These are phyloP conservation scores for Populus hybrid DNA, from an alignment of 441 rosid genomes.

Conservation along the genomic window DNA sequence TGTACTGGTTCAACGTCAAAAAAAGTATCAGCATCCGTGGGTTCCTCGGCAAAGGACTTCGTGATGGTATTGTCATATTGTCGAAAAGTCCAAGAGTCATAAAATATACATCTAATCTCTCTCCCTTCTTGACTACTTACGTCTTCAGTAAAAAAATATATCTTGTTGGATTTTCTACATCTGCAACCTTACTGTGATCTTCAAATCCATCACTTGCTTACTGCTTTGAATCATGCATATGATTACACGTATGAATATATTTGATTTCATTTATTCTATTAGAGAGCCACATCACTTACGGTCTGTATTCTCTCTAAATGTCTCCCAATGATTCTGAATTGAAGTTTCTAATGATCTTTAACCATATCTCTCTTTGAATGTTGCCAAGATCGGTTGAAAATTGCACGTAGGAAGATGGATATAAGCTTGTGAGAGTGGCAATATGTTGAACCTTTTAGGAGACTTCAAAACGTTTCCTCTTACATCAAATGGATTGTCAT, in stretches of 20 bases:
- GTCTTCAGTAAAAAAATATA: neutral
- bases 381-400: neutral
- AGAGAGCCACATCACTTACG: neutral
- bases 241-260: slow-evolving; percentile 3
- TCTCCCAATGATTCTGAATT: neutral
- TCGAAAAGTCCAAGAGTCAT: slow-evolving; percentile 38
- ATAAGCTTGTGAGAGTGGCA: neutral
- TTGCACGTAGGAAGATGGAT: neutral
- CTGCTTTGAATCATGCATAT: neutral
- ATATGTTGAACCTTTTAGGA: neutral
- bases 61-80: slow-evolving; percentile 67
- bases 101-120: neutral
- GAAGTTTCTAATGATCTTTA: neutral
- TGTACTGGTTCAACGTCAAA: slow-evolving; percentile 41
- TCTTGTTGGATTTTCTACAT: neutral
- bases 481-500: too few relatives aligned
- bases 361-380: neutral
- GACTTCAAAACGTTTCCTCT: neutral
- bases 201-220: neutral
- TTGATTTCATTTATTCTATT: neutral
- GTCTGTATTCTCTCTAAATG: neutral
- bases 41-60: slow-evolving; percentile 65
- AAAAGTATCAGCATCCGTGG: slow-evolving; percentile 46
- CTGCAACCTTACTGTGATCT: neutral
- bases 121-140: slow-evolving; percentile 7